A percentile compares a stretch with the other conserved stretches of the same genome.
These are phyloP conservation scores for Capronia coronata DNA, from an alignment of 2,329 filamentous ascomycete genomes.

Conservation along the genomic window DNA sequence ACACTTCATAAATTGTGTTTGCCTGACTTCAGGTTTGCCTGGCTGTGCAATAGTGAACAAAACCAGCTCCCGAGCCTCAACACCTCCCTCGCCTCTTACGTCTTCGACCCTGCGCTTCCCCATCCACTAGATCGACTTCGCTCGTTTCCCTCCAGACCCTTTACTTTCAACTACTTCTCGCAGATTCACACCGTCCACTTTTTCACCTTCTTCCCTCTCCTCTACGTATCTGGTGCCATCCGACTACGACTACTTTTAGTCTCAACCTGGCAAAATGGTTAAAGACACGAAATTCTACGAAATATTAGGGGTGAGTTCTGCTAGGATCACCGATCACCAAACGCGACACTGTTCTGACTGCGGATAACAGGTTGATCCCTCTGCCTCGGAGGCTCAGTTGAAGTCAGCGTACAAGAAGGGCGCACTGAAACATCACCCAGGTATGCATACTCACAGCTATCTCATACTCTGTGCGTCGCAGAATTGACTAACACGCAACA, in stretches of 20 bases:
- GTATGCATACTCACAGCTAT: constrained; percentile 56
- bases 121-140: no score
- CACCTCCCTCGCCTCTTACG: no score
- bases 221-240: not conserved
- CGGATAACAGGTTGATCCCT: constrained; percentile 60
- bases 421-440: constrained; percentile 79
- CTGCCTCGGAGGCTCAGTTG: constrained; percentile 71
- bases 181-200: not conserved
- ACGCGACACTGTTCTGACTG: not conserved
- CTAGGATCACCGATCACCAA: not conserved
- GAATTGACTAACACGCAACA: no score
- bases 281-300: constrained; percentile 48
- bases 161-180: not conserved
- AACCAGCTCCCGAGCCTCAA: no score
- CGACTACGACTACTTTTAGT: not conserved
- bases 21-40: not conserved
- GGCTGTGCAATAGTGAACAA: no score
- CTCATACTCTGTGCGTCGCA: no score
- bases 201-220: not conserved
- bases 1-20: not conserved
- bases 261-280: constrained; percentile 38
- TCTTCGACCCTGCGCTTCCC: no score
- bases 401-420: constrained; percentile 93
- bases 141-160: not conserved
- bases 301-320: constrained; percentile 41